A percentile compares a stretch with the other conserved stretches of the same genome.
phyloP scores from a whole-genome alignment of 352 stramenopile species.

The Phytopythium sindhum region DNA sequence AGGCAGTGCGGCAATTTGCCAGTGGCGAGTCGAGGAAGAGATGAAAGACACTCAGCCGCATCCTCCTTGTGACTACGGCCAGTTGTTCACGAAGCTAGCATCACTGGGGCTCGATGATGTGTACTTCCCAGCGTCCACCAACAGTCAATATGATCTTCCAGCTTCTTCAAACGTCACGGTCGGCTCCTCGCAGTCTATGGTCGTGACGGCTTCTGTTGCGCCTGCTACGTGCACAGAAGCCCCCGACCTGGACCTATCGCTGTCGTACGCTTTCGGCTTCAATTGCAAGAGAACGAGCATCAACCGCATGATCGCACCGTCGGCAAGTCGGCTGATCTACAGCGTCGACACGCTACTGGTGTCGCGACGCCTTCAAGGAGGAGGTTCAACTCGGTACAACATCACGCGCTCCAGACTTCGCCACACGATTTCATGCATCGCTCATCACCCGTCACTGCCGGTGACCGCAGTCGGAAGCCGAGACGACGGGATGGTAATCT shows the following conservation, averaged over 20 bases:
- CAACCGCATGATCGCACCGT: constrained; percentile 43
- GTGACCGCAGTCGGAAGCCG: constrained; percentile 40
- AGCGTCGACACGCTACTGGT: constrained; percentile 43
- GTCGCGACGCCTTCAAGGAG: constrained; percentile 29
- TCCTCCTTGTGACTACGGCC: constrained; percentile 15
- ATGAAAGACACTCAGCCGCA: constrained; percentile 40
- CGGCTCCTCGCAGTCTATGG: neutral
- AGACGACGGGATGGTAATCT: constrained; percentile 23
- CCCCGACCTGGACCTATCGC: constrained; percentile 54
- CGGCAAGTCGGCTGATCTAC: constrained; percentile 31
- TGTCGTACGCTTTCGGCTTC: constrained; percentile 42
- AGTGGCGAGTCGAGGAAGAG: constrained; percentile 63
- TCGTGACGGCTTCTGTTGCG: neutral
- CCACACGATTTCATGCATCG: constrained; percentile 43
- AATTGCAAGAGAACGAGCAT: constrained; percentile 38
- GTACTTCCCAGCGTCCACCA: constrained; percentile 25
- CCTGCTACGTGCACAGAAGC: constrained; percentile 31
- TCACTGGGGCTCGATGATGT: constrained; percentile 32
- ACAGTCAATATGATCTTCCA: neutral
- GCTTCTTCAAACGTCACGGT: neutral
- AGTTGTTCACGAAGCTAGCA: constrained; percentile 18
- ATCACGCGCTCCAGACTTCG: constrained; percentile 38
- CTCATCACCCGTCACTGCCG: constrained; percentile 43
- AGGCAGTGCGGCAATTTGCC: constrained; percentile 49
- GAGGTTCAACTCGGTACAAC: constrained; percentile 23